These are phyloP conservation scores for Yamadazyma friedrichii DNA, from an alignment of 1,139 yeast genomes.

Conservation along the genomic window DNA sequence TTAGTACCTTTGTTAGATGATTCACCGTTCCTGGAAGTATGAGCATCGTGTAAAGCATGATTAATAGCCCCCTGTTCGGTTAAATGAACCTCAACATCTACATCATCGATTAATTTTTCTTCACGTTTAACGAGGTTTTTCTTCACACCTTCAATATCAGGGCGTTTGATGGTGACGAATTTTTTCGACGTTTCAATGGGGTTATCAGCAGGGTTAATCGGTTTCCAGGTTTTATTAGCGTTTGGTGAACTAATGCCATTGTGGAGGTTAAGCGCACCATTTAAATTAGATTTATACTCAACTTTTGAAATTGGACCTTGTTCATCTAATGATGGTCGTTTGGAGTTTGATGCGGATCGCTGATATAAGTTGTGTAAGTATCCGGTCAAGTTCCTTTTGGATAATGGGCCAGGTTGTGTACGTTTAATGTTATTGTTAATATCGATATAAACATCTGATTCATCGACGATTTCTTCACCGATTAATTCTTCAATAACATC, in stretches of 20 bases:
- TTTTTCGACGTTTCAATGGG: slow-evolving; percentile 74
- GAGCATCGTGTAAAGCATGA: slow-evolving; percentile 13
- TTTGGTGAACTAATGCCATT: slow-evolving; percentile 3
- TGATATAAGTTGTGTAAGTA: slow-evolving; percentile 62
- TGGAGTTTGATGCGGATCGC: slow-evolving; percentile 32
- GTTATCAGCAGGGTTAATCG: slow-evolving; percentile 76
- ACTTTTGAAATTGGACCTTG: background rate
- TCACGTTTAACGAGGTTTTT: slow-evolving; percentile 26
- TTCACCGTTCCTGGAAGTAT: background rate
- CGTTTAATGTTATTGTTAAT: slow-evolving; percentile 85
- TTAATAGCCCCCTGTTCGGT: slow-evolving; percentile 53
- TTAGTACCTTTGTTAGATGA: background rate
- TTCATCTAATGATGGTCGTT: slow-evolving; percentile 39
- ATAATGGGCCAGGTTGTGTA: slow-evolving; percentile 80
- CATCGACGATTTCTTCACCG: slow-evolving; percentile 97
- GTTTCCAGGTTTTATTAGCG: slow-evolving; percentile 36
- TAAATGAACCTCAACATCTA: slow-evolving; percentile 29
- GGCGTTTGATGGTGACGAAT: slow-evolving; percentile 68
- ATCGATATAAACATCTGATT: slow-evolving; percentile 92
- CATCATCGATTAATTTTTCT: slow-evolving; percentile 10
- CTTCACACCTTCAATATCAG: slow-evolving; percentile 25
- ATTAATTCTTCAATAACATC: slow-evolving; percentile 96
- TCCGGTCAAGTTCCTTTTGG: slow-evolving; percentile 67
- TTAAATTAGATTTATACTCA: background rate
- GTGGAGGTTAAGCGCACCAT: background rate